phyloP scores from a whole-genome alignment of 306 rosid genomes.

The Ormosia emarginata region DNA sequence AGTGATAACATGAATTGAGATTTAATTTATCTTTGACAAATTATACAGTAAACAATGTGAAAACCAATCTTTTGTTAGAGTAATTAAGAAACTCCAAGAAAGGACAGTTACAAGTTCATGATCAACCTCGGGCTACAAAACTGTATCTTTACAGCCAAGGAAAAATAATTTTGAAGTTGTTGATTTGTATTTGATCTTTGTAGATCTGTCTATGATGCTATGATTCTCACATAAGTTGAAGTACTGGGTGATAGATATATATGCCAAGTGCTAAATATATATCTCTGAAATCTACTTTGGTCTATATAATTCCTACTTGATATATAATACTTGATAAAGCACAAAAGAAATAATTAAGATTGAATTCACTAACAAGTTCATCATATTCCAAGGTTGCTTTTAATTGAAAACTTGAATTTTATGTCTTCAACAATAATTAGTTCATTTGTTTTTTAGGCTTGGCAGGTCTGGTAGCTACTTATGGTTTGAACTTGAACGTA shows the following conservation, averaged over 20 bases:
- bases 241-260: not conserved
- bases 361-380: not conserved
- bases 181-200: not conserved
- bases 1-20: no score
- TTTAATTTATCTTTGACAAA: no score
- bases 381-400: not conserved
- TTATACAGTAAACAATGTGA: no score
- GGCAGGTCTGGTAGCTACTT: constrained; percentile 81
- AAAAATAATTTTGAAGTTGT: not conserved
- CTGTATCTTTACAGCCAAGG: not conserved
- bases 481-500: constrained; percentile 69
- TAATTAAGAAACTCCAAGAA: not conserved
- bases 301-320: not conserved
- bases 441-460: constrained; percentile 51
- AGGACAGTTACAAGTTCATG: not conserved
- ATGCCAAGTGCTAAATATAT: not conserved
- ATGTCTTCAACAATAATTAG: not conserved
- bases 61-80: not conserved
- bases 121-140: no score
- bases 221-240: not conserved
- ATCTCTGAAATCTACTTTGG: not conserved
- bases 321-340: not conserved
- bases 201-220: not conserved
- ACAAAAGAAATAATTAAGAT: not conserved
- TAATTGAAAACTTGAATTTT: not conserved